phyloP scores from a whole-genome alignment of 345 rosid species.

The Aethionema arabicum region DNA sequence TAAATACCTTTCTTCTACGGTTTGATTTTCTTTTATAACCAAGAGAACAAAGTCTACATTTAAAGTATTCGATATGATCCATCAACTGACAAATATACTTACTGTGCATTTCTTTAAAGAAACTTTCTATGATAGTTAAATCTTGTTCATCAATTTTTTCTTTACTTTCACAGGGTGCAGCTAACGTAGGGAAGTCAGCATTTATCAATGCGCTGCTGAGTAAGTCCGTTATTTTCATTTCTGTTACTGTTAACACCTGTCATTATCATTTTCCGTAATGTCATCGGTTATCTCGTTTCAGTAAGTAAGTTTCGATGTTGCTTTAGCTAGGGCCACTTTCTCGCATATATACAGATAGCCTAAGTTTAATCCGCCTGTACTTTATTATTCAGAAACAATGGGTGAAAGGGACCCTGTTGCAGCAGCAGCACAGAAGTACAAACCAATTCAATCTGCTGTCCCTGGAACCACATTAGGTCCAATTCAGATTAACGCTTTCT shows the following conservation, averaged over 20 bases:
- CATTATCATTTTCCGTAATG: too few species aligned
- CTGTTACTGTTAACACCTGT: constrained; percentile 1
- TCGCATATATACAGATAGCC: neutral
- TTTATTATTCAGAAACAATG: constrained; percentile 56
- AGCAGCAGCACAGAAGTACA: constrained; percentile 82
- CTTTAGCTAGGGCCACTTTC: constrained; percentile 3
- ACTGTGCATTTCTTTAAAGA: neutral
- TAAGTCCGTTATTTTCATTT: constrained; percentile 45
- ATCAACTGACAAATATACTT: constrained; percentile 6
- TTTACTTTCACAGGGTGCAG: constrained; percentile 65
- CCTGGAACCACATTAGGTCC: constrained; percentile 98
- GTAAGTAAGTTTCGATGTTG: neutral
- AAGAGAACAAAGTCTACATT: neutral
- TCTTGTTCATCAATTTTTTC: constrained; percentile 7
- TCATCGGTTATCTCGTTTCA: neutral
- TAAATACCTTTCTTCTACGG: neutral
- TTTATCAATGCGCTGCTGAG: constrained; percentile 88
- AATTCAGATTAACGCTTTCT: constrained; percentile 87
- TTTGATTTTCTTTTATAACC: neutral
- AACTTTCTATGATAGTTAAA: neutral
- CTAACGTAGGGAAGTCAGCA: constrained; percentile 98
- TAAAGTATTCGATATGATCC: neutral
- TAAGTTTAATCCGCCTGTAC: constrained; percentile 2
- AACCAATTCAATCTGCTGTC: constrained; percentile 94
- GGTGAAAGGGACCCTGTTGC: constrained; percentile 87